phyloP scores from a whole-genome alignment of 129 eudicot genomes.

The Heracleum sosnowskyi region DNA sequence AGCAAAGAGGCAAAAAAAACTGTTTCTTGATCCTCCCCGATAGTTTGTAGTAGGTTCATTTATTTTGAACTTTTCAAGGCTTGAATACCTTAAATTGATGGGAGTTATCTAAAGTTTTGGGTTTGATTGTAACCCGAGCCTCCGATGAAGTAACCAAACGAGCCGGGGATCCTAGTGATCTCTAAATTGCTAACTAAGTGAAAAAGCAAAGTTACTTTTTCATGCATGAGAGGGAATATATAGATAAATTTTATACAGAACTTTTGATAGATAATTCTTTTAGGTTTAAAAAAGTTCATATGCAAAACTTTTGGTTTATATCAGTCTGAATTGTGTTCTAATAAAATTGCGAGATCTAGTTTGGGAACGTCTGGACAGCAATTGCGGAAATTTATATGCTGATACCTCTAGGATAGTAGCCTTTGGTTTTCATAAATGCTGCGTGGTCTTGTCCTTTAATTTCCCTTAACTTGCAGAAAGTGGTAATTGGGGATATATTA shows the following conservation, averaged over 20 bases:
- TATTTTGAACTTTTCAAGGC: background rate
- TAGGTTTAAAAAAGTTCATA: too few species aligned
- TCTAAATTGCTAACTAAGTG: background rate
- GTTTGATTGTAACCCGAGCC: background rate
- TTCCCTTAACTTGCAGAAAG: background rate
- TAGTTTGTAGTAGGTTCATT: background rate
- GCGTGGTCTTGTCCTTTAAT: background rate
- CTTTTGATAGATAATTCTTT: too few species aligned
- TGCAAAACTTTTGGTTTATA: too few species aligned
- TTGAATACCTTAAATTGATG: background rate
- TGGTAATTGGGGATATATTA: background rate
- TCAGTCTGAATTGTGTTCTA: too few species aligned
- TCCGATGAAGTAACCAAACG: background rate
- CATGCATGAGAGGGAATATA: background rate
- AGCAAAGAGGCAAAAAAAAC: background rate
- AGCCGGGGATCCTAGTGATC: background rate
- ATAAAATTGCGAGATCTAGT: too few species aligned
- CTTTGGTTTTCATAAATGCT: background rate
- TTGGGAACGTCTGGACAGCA: background rate
- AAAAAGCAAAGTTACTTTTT: background rate
- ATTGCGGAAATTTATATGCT: background rate
- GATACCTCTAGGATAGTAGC: background rate
- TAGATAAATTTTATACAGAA: background rate
- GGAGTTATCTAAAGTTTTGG: background rate
- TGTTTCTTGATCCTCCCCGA: background rate